Base-by-base conservation (phyloP, 305 asterid genomes). In the Fraxinus xanthoxyloides region DNA sequence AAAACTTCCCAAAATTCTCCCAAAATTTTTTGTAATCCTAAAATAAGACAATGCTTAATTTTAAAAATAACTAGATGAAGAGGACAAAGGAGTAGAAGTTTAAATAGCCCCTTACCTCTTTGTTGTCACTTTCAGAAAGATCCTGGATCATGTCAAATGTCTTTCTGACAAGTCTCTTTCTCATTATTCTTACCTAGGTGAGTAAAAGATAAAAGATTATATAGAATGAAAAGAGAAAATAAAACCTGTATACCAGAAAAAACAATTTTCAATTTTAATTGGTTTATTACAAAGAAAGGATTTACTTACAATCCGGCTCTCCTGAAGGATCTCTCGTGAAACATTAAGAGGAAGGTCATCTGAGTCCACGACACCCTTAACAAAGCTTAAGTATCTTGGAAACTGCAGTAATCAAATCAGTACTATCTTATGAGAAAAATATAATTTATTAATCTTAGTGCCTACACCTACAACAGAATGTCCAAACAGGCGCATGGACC, bases 81-180 rank as follows among this genome's bases (percentile, higher is more conserved):
- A 77, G 51, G 65, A 43, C 46, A 5, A 48, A 35, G 7, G 2
- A 36, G 36, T 13, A 4, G 0, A 38, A 31, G 34, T 79, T 79
- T 13, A 36, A 35, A 28, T 26, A 76, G 46, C 40, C 0, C 76
- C 88, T 34, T 26, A 96, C 98, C 98, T 96, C 97, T 87, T 93
- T 93, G 89, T 88, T 85, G 87, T 96, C 99, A 51, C 92, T 92
- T 80, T 96, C 99, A 76, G 99, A 82, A 78, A 96, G 96, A 81
- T 93, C 99, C 81, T 93, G 99, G 88, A 96, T 96, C 99, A 96
- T 96, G 89, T 96, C 98, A 78, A 94, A 96, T 84, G 99, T 85
- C 85, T 96, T 96, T 89, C 99, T 92, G 23, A 96, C 99, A 67
- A 93, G 97, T 77, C 99, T 91, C 89, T 96, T 96, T 86, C 91